phyloP scores from a whole-genome alignment of 164 flowering plant genomes.

The Aristolochia californica region DNA sequence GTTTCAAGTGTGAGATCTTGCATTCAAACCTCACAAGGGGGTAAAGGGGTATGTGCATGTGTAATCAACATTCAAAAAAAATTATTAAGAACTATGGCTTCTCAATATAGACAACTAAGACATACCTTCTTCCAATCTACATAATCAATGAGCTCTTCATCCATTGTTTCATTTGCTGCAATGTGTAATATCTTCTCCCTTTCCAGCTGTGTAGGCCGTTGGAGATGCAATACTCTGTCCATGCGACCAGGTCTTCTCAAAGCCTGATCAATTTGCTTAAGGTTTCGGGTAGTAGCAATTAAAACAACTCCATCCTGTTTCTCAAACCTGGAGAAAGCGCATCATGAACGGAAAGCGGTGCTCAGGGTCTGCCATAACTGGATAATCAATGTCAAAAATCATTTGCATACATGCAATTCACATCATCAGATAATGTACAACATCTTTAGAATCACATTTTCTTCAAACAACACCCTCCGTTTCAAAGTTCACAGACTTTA shows the following conservation, averaged over 20 bases:
- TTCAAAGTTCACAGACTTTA: background rate
- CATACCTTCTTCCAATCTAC: slow-evolving; percentile 89
- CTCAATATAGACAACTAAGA: background rate
- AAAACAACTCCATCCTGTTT: slow-evolving; percentile 98
- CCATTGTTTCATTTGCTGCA: slow-evolving; percentile 90
- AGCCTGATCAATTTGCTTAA: slow-evolving; percentile 82
- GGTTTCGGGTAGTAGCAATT: slow-evolving; percentile 87
- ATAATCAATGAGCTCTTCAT: slow-evolving; percentile 55
- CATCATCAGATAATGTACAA: background rate
- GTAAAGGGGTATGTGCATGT: too few relatives aligned
- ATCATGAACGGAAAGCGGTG: slow-evolving; percentile 9
- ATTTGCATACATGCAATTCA: too few relatives aligned
- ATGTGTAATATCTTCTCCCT: slow-evolving; percentile 63
- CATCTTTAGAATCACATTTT: background rate
- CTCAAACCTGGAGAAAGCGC: slow-evolving; percentile 57
- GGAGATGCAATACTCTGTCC: slow-evolving; percentile 93
- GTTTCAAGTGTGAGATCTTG: too few relatives aligned
- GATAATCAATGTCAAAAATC: background rate
- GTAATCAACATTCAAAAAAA: too few relatives aligned
- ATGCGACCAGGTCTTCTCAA: slow-evolving; percentile 87
- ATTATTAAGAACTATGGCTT: background rate
- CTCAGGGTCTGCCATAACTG: background rate
- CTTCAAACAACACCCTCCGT: background rate
- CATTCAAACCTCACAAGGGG: too few relatives aligned
- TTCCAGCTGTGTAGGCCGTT: slow-evolving; percentile 68